phyloP scores from a whole-genome alignment of 2,329 filamentous ascomycete genomes.

The Penicillium sp. region DNA sequence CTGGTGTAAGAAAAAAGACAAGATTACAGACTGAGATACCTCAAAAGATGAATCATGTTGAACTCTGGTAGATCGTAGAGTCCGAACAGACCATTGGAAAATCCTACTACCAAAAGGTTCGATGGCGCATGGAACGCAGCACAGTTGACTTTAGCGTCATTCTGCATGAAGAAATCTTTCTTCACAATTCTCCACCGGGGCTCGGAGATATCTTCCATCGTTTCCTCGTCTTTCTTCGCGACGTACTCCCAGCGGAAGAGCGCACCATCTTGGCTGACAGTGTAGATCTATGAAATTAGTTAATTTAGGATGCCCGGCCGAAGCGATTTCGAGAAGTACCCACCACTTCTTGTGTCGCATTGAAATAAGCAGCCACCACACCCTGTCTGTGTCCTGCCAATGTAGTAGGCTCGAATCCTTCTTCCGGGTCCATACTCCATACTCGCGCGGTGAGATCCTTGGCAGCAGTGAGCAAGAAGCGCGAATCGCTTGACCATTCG shows the following conservation, averaged over 20 bases:
- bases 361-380: conserved; percentile 95
- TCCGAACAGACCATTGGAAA: conserved; percentile 90
- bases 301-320: conserved; percentile 9
- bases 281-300: conserved; percentile 65
- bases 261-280: conserved; percentile 94
- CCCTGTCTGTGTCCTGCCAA: conserved; percentile 87
- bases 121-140: conserved; percentile 84
- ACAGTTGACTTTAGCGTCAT: conserved; percentile 80
- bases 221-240: conserved; percentile 60
- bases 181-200: conserved; percentile 89
- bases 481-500: conserved; percentile 93
- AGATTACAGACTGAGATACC: conserved; percentile 34
- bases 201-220: conserved; percentile 62
- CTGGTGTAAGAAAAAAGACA: not conserved
- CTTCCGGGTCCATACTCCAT: conserved; percentile 88
- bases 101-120: conserved; percentile 92
- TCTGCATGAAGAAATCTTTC: conserved; percentile 91
- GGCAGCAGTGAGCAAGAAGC: conserved; percentile 89
- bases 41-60: conserved; percentile 84
- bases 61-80: conserved; percentile 96
- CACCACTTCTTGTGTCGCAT: conserved; percentile 80
- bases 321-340: conserved; percentile 18
- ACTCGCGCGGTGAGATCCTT: conserved; percentile 91
- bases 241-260: conserved; percentile 91
- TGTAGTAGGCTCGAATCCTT: conserved; percentile 85